Evolutionary conservation across 176 grass and related monocot species (phyloP).

Genomic region (Musa beccarii): DNA sequence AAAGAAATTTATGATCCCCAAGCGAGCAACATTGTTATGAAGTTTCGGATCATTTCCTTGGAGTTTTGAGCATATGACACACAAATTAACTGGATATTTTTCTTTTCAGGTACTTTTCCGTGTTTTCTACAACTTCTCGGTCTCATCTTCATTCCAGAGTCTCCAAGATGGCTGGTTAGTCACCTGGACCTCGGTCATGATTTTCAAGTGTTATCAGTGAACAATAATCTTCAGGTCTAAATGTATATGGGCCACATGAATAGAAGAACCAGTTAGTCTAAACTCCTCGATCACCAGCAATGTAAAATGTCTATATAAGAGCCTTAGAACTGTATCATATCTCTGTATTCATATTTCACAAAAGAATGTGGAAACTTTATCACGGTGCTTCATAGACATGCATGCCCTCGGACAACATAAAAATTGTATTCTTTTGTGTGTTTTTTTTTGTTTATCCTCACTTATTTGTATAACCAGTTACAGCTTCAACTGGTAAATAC

Average conservation of each 20-base stretch:
- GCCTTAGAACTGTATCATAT: too few species aligned
- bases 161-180: constrained; percentile 78
- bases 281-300: too few species aligned
- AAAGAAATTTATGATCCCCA: background rate
- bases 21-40: background rate
- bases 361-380: too few species aligned
- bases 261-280: too few species aligned
- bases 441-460: too few species aligned
- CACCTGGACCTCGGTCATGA: background rate
- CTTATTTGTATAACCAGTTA: too few species aligned
- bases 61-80: background rate
- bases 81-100: constrained; percentile 10
- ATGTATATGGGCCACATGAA: background rate
- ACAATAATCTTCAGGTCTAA: background rate
- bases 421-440: too few species aligned
- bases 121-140: constrained; percentile 59
- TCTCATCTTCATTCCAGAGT: constrained; percentile 67
- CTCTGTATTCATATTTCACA: too few species aligned
- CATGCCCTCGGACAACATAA: too few species aligned
- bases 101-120: constrained; percentile 43
- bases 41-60: background rate
- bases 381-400: too few species aligned
- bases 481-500: too few species aligned
- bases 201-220: background rate
- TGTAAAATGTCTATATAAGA: too few species aligned